Evolutionary conservation across 805 yeast genomes (phyloP).

Genomic region (Debaryomyces prosopidis): DNA sequence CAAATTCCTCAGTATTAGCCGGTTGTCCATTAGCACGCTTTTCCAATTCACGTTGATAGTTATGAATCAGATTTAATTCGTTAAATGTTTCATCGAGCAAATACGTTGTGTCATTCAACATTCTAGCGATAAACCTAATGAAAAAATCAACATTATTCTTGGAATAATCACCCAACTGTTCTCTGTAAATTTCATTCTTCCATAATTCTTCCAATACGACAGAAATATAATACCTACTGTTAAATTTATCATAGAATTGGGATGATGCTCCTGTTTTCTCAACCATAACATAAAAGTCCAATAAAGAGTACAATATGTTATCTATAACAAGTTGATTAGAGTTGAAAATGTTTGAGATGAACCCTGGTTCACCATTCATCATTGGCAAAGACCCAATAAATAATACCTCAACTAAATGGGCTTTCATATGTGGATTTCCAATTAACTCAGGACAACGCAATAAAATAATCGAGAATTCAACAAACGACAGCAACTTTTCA

Average conservation of each 20-base stretch:
- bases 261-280: slow-evolving; percentile 95
- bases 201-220: slow-evolving; percentile 80
- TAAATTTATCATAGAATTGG: slow-evolving; percentile 95
- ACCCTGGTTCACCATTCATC: slow-evolving; percentile 65
- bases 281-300: slow-evolving; percentile 90
- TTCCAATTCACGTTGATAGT: slow-evolving; percentile 64
- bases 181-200: slow-evolving; percentile 67
- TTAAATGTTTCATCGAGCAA: slow-evolving; percentile 87
- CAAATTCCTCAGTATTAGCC: slow-evolving; percentile 41
- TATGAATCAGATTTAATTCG: slow-evolving; percentile 75
- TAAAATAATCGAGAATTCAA: slow-evolving; percentile 72
- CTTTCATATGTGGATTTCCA: slow-evolving; percentile 91
- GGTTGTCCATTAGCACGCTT: slow-evolving; percentile 40
- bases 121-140: slow-evolving; percentile 87
- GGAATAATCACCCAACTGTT: slow-evolving; percentile 69
- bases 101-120: slow-evolving; percentile 92
- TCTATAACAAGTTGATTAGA: slow-evolving; percentile 60
- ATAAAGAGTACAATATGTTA: slow-evolving; percentile 75
- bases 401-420: slow-evolving; percentile 76
- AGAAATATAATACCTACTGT: slow-evolving; percentile 83
- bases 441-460: slow-evolving; percentile 82
- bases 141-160: slow-evolving; percentile 75
- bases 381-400: slow-evolving; percentile 69
- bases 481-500: slow-evolving; percentile 54
- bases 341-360: slow-evolving; percentile 65